Evolutionary conservation across 768 basidiomycete species (phyloP).

Genomic region (Mycena olivaceomarginata): DNA sequence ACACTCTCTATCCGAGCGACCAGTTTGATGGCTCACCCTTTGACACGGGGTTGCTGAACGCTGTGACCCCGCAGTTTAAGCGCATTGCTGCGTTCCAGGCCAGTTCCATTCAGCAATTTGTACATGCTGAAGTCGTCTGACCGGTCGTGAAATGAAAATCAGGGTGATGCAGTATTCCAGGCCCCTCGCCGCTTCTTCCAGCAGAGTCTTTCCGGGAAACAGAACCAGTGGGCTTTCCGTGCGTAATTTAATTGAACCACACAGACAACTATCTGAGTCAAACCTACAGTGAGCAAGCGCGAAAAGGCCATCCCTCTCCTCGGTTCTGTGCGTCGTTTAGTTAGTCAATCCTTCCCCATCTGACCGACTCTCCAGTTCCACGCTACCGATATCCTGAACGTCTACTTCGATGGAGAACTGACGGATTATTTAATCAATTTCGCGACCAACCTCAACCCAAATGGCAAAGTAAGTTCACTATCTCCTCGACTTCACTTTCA

Average conservation of each 20-base stretch:
- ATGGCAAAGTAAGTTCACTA: slow-evolving; percentile 48
- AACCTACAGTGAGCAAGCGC: slow-evolving; percentile 56
- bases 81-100: slow-evolving; percentile 46
- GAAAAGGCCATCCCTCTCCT: slow-evolving; percentile 54
- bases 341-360: neutral
- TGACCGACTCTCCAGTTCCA: slow-evolving; percentile 52
- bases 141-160: neutral
- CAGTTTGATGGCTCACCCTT: slow-evolving; percentile 43
- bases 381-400: slow-evolving; percentile 53
- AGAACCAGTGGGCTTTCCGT: slow-evolving; percentile 62
- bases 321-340: slow-evolving; percentile 53
- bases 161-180: slow-evolving; percentile 70
- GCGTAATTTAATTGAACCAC: slow-evolving; percentile 26
- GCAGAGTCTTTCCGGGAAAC: slow-evolving; percentile 59
- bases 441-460: slow-evolving; percentile 59
- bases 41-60: slow-evolving; percentile 37
- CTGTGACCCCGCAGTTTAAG: slow-evolving; percentile 45
- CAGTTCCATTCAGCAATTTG: neutral
- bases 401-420: slow-evolving; percentile 55
- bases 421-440: slow-evolving; percentile 61
- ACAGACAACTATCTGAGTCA: neutral
- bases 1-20: slow-evolving; percentile 36
- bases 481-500: too few species aligned
- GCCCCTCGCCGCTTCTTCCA: slow-evolving; percentile 71
- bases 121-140: neutral